Conservation (phyloP, 768 basidiomycete genomes). For the Phaffia australis region DNA sequence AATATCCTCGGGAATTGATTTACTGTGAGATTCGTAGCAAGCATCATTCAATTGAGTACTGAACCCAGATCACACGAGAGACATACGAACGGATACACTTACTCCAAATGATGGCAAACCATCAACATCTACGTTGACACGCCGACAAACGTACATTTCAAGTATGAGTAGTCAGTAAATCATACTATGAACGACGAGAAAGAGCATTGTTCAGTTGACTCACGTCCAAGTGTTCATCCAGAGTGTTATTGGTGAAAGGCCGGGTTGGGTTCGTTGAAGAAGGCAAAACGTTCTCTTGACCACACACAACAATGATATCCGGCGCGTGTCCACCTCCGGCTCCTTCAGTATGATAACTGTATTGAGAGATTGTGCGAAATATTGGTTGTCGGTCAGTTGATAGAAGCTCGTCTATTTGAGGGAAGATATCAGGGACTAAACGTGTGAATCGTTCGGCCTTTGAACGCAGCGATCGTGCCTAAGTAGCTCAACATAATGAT, state of each 20-base stretch:
- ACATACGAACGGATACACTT: slow-evolving; percentile 36
- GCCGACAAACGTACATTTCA: background rate
- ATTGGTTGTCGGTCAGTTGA: background rate
- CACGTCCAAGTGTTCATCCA: slow-evolving; percentile 95
- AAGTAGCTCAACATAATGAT: background rate
- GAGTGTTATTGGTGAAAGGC: slow-evolving; percentile 78
- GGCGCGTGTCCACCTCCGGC: slow-evolving; percentile 85
- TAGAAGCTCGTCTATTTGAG: background rate
- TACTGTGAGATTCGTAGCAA: background rate
- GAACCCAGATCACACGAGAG: background rate
- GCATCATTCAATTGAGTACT: background rate
- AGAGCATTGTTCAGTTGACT: slow-evolving; percentile 32
- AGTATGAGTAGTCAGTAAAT: background rate
- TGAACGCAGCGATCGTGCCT: slow-evolving; percentile 76
- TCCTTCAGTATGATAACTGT: slow-evolving; percentile 79
- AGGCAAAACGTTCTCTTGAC: slow-evolving; percentile 75
- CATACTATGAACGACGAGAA: background rate
- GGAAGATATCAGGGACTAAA: slow-evolving; percentile 19
- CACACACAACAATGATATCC: slow-evolving; percentile 96
- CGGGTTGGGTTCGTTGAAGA: slow-evolving; percentile 96
- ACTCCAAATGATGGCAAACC: slow-evolving; percentile 92
- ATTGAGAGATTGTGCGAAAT: background rate
- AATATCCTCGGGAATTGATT: slow-evolving; percentile 75
- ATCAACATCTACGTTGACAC: slow-evolving; percentile 75
- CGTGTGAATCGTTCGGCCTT: slow-evolving; percentile 82